Conservation (phyloP, 1,284 basidiomycete species). For the Ustilago bromivora region DNA sequence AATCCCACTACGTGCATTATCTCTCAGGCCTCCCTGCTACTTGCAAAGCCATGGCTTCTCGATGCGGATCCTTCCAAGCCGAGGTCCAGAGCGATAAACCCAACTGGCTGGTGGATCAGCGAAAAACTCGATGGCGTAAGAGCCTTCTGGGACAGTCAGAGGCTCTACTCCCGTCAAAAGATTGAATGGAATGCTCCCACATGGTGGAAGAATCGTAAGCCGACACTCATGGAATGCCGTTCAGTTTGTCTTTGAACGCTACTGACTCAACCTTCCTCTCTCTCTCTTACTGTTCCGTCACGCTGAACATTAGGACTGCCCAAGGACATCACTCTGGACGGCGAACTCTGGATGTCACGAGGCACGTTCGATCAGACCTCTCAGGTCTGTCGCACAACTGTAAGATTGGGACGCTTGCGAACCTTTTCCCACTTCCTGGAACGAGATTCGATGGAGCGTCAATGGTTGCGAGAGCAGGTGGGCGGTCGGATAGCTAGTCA, state of each 20-base stretch:
- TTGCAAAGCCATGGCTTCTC: constrained; percentile 77
- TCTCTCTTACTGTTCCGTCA: not conserved
- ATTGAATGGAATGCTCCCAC: constrained; percentile 76
- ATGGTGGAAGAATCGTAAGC: constrained; percentile 76
- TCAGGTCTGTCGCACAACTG: constrained; percentile 49
- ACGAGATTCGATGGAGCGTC: constrained; percentile 44
- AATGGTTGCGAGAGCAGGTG: constrained; percentile 41
- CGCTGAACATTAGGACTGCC: constrained; percentile 73
- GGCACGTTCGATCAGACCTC: constrained; percentile 57
- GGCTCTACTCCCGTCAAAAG: constrained; percentile 75
- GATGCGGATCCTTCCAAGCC: constrained; percentile 70
- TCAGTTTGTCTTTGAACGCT: not conserved
- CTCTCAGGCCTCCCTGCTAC: constrained; percentile 70
- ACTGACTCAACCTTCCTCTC: not conserved
- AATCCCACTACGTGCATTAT: too few relatives aligned
- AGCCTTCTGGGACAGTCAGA: constrained; percentile 76
- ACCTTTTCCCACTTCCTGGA: constrained; percentile 39
- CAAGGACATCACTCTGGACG: constrained; percentile 75
- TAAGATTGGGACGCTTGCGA: constrained; percentile 46
- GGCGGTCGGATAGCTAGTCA: constrained; percentile 71
- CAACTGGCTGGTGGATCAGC: constrained; percentile 78
- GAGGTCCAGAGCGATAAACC: constrained; percentile 71
- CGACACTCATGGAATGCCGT: not conserved
- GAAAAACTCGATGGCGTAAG: constrained; percentile 73
- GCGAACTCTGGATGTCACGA: constrained; percentile 71